A percentile compares a stretch with the other conserved stretches of the same genome.
phyloP scores from a whole-genome alignment of 2,329 filamentous ascomycete genomes.

The Claviceps pazoutovae region DNA sequence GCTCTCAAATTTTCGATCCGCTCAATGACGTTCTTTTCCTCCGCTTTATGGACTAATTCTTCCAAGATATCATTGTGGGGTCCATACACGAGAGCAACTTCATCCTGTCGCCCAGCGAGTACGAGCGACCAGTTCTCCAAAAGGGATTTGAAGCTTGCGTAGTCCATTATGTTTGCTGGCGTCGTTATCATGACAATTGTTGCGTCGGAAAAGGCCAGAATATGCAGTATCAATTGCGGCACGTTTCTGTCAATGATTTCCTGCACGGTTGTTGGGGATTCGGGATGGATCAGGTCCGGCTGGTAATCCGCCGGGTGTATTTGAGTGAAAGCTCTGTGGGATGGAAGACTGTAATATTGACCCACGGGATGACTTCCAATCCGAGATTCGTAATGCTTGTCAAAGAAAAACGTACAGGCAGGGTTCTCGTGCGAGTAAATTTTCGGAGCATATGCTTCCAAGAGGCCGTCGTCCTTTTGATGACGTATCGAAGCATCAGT shows the following conservation, averaged over 20 bases:
- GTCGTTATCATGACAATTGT: constrained; percentile 4
- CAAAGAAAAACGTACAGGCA: constrained; percentile 4
- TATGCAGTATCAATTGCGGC: constrained; percentile 4
- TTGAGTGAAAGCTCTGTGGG: constrained; percentile 5
- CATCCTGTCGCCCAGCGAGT: constrained; percentile 1
- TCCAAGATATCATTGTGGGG: constrained; percentile 1
- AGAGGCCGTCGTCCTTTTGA: constrained; percentile 2
- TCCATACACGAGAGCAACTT: constrained; percentile 1
- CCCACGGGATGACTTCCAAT: constrained; percentile 3
- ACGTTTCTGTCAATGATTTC: constrained; percentile 4
- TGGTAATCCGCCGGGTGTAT: background rate
- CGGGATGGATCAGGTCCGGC: background rate
- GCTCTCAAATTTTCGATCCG: background rate
- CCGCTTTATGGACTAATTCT: background rate
- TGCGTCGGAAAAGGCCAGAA: constrained; percentile 3
- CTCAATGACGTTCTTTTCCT: background rate
- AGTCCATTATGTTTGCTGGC: constrained; percentile 4
- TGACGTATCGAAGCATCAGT: background rate
- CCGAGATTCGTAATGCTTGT: background rate
- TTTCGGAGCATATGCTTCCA: constrained; percentile 6
- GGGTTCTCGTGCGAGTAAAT: constrained; percentile 1
- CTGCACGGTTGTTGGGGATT: constrained; percentile 1
- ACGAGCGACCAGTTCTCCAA: constrained; percentile 6
- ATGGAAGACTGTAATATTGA: background rate
- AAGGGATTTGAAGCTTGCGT: constrained; percentile 4